These are phyloP conservation scores for Flaveria floridana DNA, from an alignment of 140 eudicot genomes.

Conservation along the genomic window DNA sequence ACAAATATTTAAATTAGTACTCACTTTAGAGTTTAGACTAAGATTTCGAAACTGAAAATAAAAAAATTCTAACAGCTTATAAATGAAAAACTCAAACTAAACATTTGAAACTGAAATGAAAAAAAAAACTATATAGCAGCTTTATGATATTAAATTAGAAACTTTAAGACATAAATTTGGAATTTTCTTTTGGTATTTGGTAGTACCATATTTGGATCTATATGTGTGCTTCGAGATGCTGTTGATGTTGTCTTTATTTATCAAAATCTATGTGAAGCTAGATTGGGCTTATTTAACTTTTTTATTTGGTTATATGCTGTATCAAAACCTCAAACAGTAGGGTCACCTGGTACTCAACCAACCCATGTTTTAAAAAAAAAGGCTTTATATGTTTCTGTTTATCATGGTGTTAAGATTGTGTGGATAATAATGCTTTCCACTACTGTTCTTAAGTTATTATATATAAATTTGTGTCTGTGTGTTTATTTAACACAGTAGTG, in stretches of 20 bases:
- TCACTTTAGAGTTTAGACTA: background rate
- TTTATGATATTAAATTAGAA: background rate
- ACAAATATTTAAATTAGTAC: slow-evolving; percentile 7
- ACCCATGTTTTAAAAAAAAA: slow-evolving; percentile 8
- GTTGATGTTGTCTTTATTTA: background rate
- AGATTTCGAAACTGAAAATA: background rate
- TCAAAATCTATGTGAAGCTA: background rate
- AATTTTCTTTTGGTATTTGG: slow-evolving; percentile 17
- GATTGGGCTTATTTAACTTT: background rate
- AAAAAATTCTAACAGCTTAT: too few relatives aligned
- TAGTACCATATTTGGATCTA: slow-evolving; percentile 29
- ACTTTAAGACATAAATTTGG: background rate
- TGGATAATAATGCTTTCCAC: slow-evolving; percentile 20
- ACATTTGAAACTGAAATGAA: background rate
- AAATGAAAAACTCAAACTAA: too few relatives aligned
- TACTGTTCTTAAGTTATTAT: background rate
- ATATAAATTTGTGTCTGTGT: slow-evolving; percentile 3
- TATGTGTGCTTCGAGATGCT: slow-evolving; percentile 23
- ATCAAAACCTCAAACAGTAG: background rate
- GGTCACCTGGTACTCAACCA: slow-evolving; percentile 22
- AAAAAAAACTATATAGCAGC: slow-evolving; percentile 6
- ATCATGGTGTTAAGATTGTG: slow-evolving; percentile 24
- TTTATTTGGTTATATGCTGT: slow-evolving; percentile 8
- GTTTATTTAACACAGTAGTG: background rate
- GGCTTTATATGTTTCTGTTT: slow-evolving; percentile 24